A percentile compares a stretch with the other conserved stretches of the same genome.
phyloP scores from a whole-genome alignment of 805 yeast species.

The Hermanozyma aechmeae region DNA sequence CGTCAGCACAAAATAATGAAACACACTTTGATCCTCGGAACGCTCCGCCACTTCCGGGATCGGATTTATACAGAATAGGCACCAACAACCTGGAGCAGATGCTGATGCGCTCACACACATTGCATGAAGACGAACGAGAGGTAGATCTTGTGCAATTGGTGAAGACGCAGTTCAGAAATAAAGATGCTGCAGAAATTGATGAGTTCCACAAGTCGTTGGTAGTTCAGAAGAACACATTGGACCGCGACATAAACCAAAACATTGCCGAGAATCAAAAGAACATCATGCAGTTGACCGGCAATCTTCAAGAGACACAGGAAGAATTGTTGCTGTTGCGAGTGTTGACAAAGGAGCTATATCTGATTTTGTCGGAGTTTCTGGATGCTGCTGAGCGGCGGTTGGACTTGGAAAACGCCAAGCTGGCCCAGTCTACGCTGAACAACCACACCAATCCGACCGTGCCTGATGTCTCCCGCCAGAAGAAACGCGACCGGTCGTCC shows the following conservation, averaged over 20 bases:
- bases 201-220: slow-evolving; percentile 50
- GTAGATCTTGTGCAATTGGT: slow-evolving; percentile 11
- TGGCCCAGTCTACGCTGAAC: too few relatives aligned
- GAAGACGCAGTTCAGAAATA: slow-evolving; percentile 40
- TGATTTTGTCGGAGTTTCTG: slow-evolving; percentile 47
- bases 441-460: too few relatives aligned
- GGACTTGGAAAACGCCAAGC: slow-evolving; percentile 26
- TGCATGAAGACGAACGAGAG: slow-evolving; percentile 3
- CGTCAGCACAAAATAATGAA: slow-evolving; percentile 28
- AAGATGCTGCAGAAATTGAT: slow-evolving; percentile 66
- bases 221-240: slow-evolving; percentile 40
- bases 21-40: slow-evolving; percentile 16
- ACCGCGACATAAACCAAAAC: slow-evolving; percentile 47
- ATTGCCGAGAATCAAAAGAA: slow-evolving; percentile 57
- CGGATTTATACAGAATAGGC: slow-evolving; percentile 6
- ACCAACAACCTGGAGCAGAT: slow-evolving; percentile 6
- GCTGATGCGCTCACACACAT: slow-evolving; percentile 3
- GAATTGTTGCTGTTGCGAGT: slow-evolving; percentile 56
- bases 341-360: slow-evolving; percentile 50
- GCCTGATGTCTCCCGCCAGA: too few relatives aligned
- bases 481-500: slow-evolving; percentile 52
- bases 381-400: slow-evolving; percentile 53
- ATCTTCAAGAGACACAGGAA: slow-evolving; percentile 52
- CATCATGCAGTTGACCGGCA: slow-evolving; percentile 49
- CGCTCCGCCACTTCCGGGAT: slow-evolving; percentile 23